These are phyloP conservation scores for Trichoderma gracile DNA, from an alignment of 2,329 filamentous ascomycete species.

Conservation along the genomic window DNA sequence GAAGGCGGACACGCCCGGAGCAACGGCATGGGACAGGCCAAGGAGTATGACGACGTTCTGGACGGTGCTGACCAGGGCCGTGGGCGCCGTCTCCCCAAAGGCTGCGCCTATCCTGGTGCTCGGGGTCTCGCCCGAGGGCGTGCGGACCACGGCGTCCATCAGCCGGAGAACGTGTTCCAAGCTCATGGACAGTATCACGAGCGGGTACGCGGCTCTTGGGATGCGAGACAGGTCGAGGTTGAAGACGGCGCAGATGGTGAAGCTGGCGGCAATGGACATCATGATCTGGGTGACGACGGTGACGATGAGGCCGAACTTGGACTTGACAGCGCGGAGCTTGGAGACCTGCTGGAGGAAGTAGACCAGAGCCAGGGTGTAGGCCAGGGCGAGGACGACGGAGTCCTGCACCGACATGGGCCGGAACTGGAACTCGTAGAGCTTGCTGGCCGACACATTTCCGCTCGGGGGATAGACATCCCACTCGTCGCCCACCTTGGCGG, in stretches of 20 bases:
- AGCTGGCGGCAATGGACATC: conserved; percentile 74
- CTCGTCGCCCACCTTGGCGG: conserved; percentile 49
- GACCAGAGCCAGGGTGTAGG: conserved; percentile 62
- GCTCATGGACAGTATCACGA: conserved; percentile 75
- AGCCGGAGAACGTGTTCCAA: conserved; percentile 77
- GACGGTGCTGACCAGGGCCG: conserved; percentile 65
- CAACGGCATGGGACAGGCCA: conserved; percentile 65
- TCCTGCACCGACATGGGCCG: conserved; percentile 70
- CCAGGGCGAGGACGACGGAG: conserved; percentile 61
- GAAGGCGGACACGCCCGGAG: conserved; percentile 70
- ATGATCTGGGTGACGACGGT: conserved; percentile 70
- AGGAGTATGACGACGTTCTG: conserved; percentile 70
- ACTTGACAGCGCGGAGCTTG: conserved; percentile 73
- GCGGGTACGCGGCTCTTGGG: conserved; percentile 71
- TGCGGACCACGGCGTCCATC: conserved; percentile 75
- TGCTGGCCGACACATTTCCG: conserved; percentile 55
- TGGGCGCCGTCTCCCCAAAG: conserved; percentile 69
- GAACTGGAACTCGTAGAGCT: conserved; percentile 77
- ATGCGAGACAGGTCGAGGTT: conserved; percentile 75
- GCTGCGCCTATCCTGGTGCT: conserved; percentile 71
- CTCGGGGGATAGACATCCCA: conserved; percentile 68
- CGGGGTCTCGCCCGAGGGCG: conserved; percentile 67
- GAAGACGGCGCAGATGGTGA: conserved; percentile 74
- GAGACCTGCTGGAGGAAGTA: conserved; percentile 69
- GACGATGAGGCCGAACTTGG: conserved; percentile 68